phyloP scores from a whole-genome alignment of 2,329 filamentous ascomycete genomes.

The Apiospora koreana region DNA sequence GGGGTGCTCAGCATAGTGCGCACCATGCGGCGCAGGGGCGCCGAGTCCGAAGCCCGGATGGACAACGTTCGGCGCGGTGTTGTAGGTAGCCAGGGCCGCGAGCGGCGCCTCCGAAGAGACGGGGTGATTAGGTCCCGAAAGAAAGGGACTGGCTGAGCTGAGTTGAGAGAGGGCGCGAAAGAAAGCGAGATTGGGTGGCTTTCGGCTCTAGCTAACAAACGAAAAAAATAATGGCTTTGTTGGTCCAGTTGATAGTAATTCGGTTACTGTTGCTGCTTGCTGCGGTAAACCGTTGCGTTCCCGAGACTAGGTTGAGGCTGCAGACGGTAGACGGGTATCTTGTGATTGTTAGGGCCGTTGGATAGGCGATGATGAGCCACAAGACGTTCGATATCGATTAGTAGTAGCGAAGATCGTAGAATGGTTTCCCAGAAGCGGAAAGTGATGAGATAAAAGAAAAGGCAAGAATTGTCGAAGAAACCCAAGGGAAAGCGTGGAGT shows the following conservation, averaged over 20 bases:
- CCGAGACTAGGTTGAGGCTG: constrained; percentile 4
- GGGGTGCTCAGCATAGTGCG: constrained; percentile 32
- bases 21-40: constrained; percentile 32
- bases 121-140: constrained; percentile 2
- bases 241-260: neutral
- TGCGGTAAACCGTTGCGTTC: neutral
- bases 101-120: constrained; percentile 26
- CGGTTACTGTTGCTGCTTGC: neutral
- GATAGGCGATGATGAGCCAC: neutral
- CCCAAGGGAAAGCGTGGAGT: constrained; percentile 13
- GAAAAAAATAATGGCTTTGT: neutral
- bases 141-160: neutral
- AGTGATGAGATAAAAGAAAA: constrained; percentile 16
- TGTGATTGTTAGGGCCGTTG: neutral
- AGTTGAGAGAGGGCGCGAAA: neutral
- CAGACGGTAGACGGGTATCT: constrained; percentile 11
- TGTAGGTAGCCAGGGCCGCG: constrained; percentile 39
- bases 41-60: constrained; percentile 37
- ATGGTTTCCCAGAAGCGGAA: constrained; percentile 11
- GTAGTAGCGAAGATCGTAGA: constrained; percentile 10
- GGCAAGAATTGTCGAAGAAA: constrained; percentile 23
- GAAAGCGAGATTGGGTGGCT: neutral
- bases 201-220: neutral
- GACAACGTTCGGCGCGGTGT: constrained; percentile 31
- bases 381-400: neutral